Evolutionary conservation across 495 filamentous ascomycete genomes (phyloP).

Genomic region (Neurospora africana): DNA sequence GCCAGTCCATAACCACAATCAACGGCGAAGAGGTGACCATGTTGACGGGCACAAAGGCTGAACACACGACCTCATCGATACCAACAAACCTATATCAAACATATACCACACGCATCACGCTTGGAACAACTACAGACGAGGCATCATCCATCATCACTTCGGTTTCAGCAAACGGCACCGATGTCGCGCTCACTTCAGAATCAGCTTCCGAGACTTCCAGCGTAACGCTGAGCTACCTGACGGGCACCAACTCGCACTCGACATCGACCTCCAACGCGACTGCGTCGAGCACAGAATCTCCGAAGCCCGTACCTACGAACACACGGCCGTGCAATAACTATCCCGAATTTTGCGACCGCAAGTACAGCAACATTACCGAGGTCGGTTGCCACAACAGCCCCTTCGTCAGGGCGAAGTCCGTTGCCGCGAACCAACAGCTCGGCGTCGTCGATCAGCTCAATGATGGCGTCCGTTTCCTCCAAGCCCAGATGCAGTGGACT

Average conservation of each 20-base stretch:
- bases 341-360: constrained; percentile 68
- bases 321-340: constrained; percentile 79
- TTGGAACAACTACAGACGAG: constrained; percentile 13
- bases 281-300: constrained; percentile 26
- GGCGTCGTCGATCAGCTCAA: constrained; percentile 65
- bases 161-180: constrained; percentile 34
- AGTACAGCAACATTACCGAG: constrained; percentile 83
- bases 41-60: constrained; percentile 28
- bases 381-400: constrained; percentile 82
- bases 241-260: constrained; percentile 25
- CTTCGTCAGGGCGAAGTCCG: constrained; percentile 59
- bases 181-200: constrained; percentile 6
- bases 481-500: constrained; percentile 59
- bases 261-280: constrained; percentile 23
- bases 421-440: constrained; percentile 67
- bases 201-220: constrained; percentile 10
- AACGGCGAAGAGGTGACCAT: constrained; percentile 21
- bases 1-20: background rate
- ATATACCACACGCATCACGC: constrained; percentile 24
- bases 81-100: constrained; percentile 31
- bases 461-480: constrained; percentile 83
- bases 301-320: constrained; percentile 42
- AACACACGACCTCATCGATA: constrained; percentile 10
- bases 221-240: constrained; percentile 31
- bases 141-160: constrained; percentile 5